These are phyloP conservation scores for Aspergillus luchuensis DNA, from an alignment of 2,329 filamentous ascomycete species.

Conservation along the genomic window DNA sequence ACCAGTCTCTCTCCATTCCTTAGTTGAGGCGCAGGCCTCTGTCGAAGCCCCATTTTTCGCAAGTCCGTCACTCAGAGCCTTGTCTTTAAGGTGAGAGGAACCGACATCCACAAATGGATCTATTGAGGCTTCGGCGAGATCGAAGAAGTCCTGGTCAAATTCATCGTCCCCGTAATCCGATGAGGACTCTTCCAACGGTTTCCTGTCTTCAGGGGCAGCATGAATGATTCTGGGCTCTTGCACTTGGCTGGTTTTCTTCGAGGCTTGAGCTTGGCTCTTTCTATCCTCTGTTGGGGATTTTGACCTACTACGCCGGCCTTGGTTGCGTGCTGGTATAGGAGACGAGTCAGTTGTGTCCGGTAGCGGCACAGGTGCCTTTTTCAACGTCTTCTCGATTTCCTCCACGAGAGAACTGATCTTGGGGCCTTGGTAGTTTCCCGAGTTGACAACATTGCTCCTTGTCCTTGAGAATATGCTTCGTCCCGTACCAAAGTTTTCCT, in stretches of 20 bases:
- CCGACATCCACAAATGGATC: constrained; percentile 32
- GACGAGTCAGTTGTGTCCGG: constrained; percentile 47
- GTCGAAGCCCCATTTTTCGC: not conserved
- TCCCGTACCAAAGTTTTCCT: constrained; percentile 48
- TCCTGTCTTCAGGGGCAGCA: not conserved
- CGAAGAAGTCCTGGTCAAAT: constrained; percentile 49
- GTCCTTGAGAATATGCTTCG: constrained; percentile 49
- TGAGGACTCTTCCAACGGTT: constrained; percentile 30
- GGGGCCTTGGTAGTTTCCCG: constrained; percentile 46
- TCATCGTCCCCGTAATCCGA: constrained; percentile 54
- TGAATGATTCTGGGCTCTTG: constrained; percentile 5
- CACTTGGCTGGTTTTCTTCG: not conserved
- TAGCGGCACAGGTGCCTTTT: constrained; percentile 34
- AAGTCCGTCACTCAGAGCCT: not conserved
- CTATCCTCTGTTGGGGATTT: constrained; percentile 34
- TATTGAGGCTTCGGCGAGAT: constrained; percentile 38
- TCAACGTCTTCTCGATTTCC: constrained; percentile 60
- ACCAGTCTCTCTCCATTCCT: not conserved
- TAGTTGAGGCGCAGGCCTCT: not conserved
- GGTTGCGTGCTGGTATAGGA: constrained; percentile 41
- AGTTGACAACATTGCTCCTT: constrained; percentile 42
- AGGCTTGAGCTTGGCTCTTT: not conserved
- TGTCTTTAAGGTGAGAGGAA: not conserved
- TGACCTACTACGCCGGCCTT: constrained; percentile 33
- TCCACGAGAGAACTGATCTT: constrained; percentile 63